Evolutionary conservation across 2,329 filamentous ascomycete species (phyloP).

Genomic region (Orbilia oligospora): DNA sequence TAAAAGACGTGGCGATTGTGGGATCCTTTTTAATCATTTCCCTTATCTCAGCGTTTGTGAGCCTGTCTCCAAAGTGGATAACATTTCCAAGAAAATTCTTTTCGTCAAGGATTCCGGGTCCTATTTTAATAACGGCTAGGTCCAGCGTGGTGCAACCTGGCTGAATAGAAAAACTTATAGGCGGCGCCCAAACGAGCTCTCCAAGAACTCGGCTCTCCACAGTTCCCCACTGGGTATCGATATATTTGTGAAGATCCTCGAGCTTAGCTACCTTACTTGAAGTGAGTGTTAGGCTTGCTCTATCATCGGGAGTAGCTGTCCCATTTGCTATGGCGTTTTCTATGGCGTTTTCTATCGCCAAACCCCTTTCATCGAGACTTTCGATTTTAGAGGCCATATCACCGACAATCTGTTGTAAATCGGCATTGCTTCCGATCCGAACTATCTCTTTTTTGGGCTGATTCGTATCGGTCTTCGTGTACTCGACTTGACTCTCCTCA

Average conservation of each 20-base stretch:
- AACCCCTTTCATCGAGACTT: neutral
- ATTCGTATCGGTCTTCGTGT: neutral
- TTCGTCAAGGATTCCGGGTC: neutral
- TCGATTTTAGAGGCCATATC: neutral
- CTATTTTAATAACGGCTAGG: neutral
- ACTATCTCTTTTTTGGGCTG: conserved; percentile 2
- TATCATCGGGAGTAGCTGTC: neutral
- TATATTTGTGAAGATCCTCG: neutral
- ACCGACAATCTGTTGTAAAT: neutral
- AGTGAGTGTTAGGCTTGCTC: neutral
- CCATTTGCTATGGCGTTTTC: neutral
- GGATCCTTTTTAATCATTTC: neutral
- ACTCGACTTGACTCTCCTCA: conserved; percentile 4
- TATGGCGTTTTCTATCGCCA: neutral
- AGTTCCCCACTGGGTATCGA: neutral
- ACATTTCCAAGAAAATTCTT: neutral
- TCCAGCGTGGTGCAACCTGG: neutral
- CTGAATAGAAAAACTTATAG: neutral
- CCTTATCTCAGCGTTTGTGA: neutral
- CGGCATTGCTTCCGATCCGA: neutral
- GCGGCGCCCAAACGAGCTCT: conserved; percentile 11
- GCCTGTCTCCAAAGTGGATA: neutral
- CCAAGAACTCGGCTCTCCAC: conserved; percentile 12
- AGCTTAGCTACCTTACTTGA: neutral
- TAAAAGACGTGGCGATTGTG: conserved; percentile 8